Evolutionary conservation across 345 rosid species (phyloP).

Genomic region (Physaria fendleri): DNA sequence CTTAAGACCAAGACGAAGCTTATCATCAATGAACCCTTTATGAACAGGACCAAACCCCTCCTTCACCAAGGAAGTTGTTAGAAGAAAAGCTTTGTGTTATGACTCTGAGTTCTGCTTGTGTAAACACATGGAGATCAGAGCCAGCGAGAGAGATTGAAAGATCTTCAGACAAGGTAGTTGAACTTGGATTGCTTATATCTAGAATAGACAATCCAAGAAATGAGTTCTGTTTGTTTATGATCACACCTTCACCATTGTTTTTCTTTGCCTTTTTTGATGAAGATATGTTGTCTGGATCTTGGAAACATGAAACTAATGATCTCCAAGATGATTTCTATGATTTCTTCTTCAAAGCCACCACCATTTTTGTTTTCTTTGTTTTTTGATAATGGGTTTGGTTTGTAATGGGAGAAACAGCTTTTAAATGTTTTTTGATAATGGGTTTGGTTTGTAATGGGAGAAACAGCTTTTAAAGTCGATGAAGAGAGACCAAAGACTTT

Average conservation of each 20-base stretch:
- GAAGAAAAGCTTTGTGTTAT: conserved; percentile 73
- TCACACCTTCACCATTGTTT: conserved; percentile 26
- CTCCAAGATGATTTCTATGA: conserved; percentile 46
- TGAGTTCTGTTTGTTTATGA: conserved; percentile 43
- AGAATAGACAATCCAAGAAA: conserved; percentile 45
- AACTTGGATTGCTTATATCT: conserved; percentile 65
- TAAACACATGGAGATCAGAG: conserved; percentile 64
- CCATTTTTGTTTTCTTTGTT: neutral
- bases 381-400: conserved; percentile 9
- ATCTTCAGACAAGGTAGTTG: conserved; percentile 50
- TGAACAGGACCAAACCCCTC: conserved; percentile 93
- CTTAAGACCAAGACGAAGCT: conserved; percentile 59
- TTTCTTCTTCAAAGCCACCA: conserved; percentile 43
- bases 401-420: conserved; percentile 6
- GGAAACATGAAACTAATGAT: conserved; percentile 46
- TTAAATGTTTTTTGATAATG: neutral
- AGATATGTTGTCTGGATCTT: neutral
- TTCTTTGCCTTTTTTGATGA: conserved; percentile 34
- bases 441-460: conserved; percentile 20
- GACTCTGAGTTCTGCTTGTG: conserved; percentile 63
- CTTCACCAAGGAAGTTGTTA: conserved; percentile 68
- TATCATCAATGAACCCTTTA: conserved; percentile 83
- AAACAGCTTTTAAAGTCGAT: neutral
- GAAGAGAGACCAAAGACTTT: conserved; percentile 2
- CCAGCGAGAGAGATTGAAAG: conserved; percentile 78